Evolutionary conservation across 768 basidiomycete species (phyloP).

Genomic region (Naganishia randhawae): DNA sequence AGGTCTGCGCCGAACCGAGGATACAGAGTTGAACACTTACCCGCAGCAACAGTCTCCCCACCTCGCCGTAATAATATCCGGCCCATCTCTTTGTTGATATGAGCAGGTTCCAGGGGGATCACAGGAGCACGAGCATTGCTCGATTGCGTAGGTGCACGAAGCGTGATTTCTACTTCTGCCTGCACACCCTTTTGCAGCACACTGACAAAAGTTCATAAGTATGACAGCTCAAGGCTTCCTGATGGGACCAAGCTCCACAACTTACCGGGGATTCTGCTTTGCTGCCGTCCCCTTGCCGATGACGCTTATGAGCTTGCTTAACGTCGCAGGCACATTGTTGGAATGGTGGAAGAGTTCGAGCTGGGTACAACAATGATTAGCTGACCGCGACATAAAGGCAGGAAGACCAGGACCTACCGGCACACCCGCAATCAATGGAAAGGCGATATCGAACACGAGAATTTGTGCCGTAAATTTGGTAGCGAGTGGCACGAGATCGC

Average conservation of each 20-base stretch:
- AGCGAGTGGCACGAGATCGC: constrained; percentile 69
- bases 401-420: constrained; percentile 57
- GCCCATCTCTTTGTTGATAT: constrained; percentile 92
- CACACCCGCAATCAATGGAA: constrained; percentile 81
- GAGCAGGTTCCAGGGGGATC: constrained; percentile 82
- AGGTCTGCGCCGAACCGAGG: no score
- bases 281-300: constrained; percentile 74
- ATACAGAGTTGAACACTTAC: constrained; percentile 49
- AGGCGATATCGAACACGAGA: constrained; percentile 85
- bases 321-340: constrained; percentile 80
- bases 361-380: constrained; percentile 52
- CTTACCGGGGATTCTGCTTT: constrained; percentile 77
- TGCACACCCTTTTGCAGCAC: constrained; percentile 79
- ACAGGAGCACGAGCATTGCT: constrained; percentile 57
- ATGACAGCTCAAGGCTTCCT: not conserved
- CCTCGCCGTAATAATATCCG: constrained; percentile 77
- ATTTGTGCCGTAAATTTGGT: constrained; percentile 77
- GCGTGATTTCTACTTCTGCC: constrained; percentile 76
- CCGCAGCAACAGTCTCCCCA: constrained; percentile 92
- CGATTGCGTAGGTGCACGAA: constrained; percentile 61
- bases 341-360: constrained; percentile 94
- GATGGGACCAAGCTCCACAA: constrained; percentile 22
- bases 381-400: not conserved
- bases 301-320: constrained; percentile 72
- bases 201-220: constrained; percentile 51